Percentiles rank a stretch among this genome's conserved stretches.
Evolutionary conservation across 306 rosid genomes (phyloP).

Genomic region (Acacia melanoxylon): DNA sequence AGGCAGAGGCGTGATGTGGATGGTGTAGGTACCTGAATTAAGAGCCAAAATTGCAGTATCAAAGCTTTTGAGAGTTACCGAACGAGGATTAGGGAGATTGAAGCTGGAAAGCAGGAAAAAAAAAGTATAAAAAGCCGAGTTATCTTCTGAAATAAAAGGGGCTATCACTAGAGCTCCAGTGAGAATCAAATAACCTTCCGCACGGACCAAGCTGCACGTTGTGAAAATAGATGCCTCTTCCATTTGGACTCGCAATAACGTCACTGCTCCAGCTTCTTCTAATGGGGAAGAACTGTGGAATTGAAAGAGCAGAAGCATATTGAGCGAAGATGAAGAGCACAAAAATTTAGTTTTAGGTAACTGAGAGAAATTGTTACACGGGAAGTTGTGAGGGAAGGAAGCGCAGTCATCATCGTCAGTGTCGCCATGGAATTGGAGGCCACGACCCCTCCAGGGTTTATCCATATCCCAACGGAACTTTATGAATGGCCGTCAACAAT

Average conservation of each 20-base stretch:
- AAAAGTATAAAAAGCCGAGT: not conserved
- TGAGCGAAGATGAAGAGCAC: not conserved
- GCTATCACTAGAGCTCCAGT: not conserved
- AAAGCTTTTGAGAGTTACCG: not conserved
- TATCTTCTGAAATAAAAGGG: not conserved
- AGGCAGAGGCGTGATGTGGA: not conserved
- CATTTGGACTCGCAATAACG: conserved; percentile 14
- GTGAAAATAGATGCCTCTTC: conserved; percentile 24
- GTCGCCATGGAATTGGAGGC: not conserved
- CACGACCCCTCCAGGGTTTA: not conserved
- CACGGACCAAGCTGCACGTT: conserved; percentile 15
- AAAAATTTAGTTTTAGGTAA: not conserved
- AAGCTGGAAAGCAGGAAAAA: conserved; percentile 8
- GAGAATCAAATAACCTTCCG: conserved; percentile 33
- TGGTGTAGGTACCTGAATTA: conserved; percentile 2
- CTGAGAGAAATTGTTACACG: conserved; percentile 22
- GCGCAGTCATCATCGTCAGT: conserved; percentile 5
- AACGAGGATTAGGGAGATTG: not conserved
- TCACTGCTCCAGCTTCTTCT: conserved; percentile 18
- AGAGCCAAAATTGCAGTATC: conserved; percentile 3
- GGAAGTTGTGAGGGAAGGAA: conserved; percentile 16
- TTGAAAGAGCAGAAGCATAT: not conserved
- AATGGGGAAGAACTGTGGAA: conserved; percentile 20
- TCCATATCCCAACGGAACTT: no score
- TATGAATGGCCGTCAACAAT: no score